Percentiles rank a stretch among this genome's conserved stretches.
phyloP scores from a whole-genome alignment of 2,329 filamentous ascomycete genomes.

The Didymella segeticola region DNA sequence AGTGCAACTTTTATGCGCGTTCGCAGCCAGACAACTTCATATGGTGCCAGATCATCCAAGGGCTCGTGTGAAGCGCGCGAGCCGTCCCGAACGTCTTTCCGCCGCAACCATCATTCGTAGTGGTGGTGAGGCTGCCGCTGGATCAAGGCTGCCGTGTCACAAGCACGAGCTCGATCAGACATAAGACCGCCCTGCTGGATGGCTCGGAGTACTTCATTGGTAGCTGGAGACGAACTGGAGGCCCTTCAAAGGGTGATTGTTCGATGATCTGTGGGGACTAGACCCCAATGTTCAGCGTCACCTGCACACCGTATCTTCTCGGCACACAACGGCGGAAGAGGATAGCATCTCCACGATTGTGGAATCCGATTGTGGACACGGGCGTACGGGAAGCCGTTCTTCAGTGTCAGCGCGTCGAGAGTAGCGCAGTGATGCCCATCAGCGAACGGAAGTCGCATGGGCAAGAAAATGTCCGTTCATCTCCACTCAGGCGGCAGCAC shows the following conservation, averaged over 20 bases:
- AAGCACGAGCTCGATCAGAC: conserved; percentile 13
- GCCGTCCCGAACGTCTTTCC: conserved; percentile 41
- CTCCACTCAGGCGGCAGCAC: conserved; percentile 3
- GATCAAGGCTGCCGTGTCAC: conserved; percentile 24
- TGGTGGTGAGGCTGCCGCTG: conserved; percentile 20
- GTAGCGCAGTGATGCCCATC: neutral
- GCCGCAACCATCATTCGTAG: conserved; percentile 17
- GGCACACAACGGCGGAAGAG: neutral
- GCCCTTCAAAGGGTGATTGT: neutral
- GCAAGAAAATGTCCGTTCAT: neutral
- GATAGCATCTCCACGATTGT: conserved; percentile 11
- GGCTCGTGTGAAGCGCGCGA: conserved; percentile 38
- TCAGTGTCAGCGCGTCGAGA: conserved; percentile 15
- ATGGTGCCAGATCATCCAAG: conserved; percentile 49
- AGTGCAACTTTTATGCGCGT: conserved; percentile 39
- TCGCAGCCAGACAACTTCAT: conserved; percentile 41
- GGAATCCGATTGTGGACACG: conserved; percentile 16
- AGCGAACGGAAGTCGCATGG: conserved; percentile 1
- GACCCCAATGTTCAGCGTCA: conserved; percentile 13
- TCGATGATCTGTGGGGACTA: conserved; percentile 9
- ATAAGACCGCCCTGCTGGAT: conserved; percentile 17
- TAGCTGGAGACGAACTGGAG: conserved; percentile 1
- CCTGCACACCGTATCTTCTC: conserved; percentile 19
- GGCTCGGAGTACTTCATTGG: neutral
- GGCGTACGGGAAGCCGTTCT: conserved; percentile 1